phyloP scores from a whole-genome alignment of 371 early-diverging fungal genomes.

The Dichotomocladium elegans region DNA sequence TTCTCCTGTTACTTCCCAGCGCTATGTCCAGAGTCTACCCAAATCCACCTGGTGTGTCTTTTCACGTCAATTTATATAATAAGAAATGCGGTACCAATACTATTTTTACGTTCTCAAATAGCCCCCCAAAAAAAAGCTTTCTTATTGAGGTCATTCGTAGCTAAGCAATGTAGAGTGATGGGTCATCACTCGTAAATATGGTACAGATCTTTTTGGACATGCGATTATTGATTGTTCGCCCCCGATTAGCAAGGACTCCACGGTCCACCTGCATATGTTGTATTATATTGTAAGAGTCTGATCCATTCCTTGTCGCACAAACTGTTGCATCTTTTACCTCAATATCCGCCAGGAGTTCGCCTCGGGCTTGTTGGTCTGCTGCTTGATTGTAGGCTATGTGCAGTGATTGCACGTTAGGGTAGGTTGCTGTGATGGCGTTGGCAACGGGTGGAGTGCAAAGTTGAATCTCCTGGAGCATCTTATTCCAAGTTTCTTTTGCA shows the following conservation, averaged over 20 bases:
- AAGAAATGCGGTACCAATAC: not conserved
- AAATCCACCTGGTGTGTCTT: conserved; percentile 17
- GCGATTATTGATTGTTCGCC: conserved; percentile 35
- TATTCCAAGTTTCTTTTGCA: conserved; percentile 55
- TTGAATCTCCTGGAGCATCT: conserved; percentile 66
- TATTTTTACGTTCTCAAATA: too few species aligned
- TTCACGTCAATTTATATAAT: conserved; percentile 3
- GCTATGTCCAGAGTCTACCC: conserved; percentile 10
- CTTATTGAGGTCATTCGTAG: too few species aligned
- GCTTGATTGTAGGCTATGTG: conserved; percentile 48
- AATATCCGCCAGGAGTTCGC: conserved; percentile 47
- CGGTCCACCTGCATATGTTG: conserved; percentile 33
- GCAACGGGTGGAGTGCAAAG: conserved; percentile 57
- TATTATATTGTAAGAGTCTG: not conserved
- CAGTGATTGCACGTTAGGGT: conserved; percentile 55
- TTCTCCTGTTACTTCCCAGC: not conserved
- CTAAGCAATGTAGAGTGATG: conserved; percentile 30
- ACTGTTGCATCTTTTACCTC: conserved; percentile 28
- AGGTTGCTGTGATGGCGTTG: conserved; percentile 44
- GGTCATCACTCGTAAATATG: conserved; percentile 51
- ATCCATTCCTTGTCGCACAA: conserved; percentile 29
- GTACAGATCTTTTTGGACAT: conserved; percentile 55
- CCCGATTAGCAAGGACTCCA: conserved; percentile 23
- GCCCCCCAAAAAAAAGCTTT: too few species aligned
- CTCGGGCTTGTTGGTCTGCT: conserved; percentile 10